phyloP scores from a whole-genome alignment of 1,284 basidiomycete species.

The Fomitopsis betulina region DNA sequence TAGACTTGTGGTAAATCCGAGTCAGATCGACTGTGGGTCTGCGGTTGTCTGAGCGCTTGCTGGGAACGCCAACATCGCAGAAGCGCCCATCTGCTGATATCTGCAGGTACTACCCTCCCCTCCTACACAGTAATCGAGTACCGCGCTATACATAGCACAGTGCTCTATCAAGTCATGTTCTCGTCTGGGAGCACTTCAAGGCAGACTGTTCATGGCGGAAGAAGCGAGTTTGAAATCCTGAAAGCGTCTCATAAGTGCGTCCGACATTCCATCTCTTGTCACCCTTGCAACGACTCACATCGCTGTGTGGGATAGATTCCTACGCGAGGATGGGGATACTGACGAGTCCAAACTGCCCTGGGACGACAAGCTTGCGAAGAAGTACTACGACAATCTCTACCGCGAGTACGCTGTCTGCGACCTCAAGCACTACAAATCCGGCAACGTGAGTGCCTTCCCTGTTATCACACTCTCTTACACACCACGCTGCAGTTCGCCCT shows the following conservation, averaged over 20 bases:
- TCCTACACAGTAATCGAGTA: no score
- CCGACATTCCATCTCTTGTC: not conserved
- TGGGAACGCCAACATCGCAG: no score
- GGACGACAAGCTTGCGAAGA: slow-evolving; percentile 80
- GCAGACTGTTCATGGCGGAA: slow-evolving; percentile 9
- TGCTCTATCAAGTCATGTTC: not conserved
- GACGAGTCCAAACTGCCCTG: slow-evolving; percentile 44
- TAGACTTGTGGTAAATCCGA: no score
- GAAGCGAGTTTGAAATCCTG: slow-evolving; percentile 61
- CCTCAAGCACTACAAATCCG: slow-evolving; percentile 90
- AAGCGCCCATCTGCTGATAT: no score
- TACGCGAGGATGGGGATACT: slow-evolving; percentile 55
- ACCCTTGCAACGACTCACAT: not conserved
- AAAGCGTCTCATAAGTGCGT: slow-evolving; percentile 57
- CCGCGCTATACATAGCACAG: no score
- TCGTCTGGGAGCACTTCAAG: slow-evolving; percentile 13
- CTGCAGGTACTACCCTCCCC: no score
- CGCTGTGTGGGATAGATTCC: slow-evolving; percentile 52
- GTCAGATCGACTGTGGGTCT: slow-evolving; percentile 11
- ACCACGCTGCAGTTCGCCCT: slow-evolving; percentile 61
- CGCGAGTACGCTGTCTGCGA: slow-evolving; percentile 91
- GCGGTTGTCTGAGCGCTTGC: not conserved
- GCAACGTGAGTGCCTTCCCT: slow-evolving; percentile 50
- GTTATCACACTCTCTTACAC: not conserved
- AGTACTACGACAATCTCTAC: slow-evolving; percentile 84